These are phyloP conservation scores for Cymbopogon flexuosus DNA, from an alignment of 202 grass and related monocot species.

Conservation along the genomic window DNA sequence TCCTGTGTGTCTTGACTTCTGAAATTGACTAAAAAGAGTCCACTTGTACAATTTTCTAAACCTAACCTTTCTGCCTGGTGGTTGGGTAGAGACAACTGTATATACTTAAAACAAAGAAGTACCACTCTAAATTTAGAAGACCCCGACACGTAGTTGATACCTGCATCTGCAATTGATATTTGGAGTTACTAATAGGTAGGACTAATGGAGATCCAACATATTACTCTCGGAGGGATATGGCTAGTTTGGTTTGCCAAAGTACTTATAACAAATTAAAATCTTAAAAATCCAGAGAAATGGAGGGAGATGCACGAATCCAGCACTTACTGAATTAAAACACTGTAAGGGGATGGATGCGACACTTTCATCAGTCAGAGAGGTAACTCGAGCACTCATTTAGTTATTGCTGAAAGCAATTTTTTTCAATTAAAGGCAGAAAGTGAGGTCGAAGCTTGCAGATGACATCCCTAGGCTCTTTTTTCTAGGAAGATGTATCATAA, in stretches of 20 bases:
- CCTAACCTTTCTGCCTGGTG: background rate
- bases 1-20: slow-evolving; percentile 30
- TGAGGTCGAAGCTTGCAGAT: slow-evolving; percentile 4
- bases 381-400: slow-evolving; percentile 17
- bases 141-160: slow-evolving; percentile 17
- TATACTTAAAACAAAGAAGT: slow-evolving; percentile 24
- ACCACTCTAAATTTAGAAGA: slow-evolving; percentile 32
- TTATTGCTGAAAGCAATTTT: slow-evolving; percentile 18
- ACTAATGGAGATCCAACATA: slow-evolving; percentile 28
- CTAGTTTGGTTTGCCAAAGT: slow-evolving; percentile 9
- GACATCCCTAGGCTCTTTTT: slow-evolving; percentile 18
- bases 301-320: slow-evolving; percentile 7
- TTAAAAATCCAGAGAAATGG: background rate
- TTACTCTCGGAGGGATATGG: slow-evolving; percentile 21
- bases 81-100: slow-evolving; percentile 37
- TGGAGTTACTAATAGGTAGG: slow-evolving; percentile 9
- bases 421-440: slow-evolving; percentile 20
- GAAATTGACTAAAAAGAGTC: slow-evolving; percentile 12
- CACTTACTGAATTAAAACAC: background rate
- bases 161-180: slow-evolving; percentile 30
- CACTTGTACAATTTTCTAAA: slow-evolving; percentile 10
- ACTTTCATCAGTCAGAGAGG: slow-evolving; percentile 1
- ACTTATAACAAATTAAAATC: background rate
- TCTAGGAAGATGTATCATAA: background rate
- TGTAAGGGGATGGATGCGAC: background rate